Conservation (phyloP, 2,329 filamentous ascomycete genomes). For the Ampelomyces quisqualis region DNA sequence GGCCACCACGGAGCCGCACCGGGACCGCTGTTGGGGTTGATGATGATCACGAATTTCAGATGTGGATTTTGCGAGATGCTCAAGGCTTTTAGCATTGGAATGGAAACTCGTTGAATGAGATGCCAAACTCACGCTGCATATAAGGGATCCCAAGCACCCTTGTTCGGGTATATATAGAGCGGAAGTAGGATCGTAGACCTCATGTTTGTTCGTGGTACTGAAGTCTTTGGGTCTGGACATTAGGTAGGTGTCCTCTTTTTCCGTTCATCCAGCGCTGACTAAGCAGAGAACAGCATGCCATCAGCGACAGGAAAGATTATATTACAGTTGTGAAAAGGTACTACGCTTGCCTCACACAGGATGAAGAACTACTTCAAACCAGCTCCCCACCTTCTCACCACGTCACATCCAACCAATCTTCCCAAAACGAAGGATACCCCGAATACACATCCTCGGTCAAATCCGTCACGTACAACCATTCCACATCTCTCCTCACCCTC, state of each 20-base stretch:
- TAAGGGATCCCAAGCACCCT: constrained; percentile 52
- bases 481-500: constrained; percentile 17
- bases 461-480: constrained; percentile 29
- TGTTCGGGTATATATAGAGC: constrained; percentile 53
- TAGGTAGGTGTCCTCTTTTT: constrained; percentile 3
- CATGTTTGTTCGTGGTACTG: not conserved
- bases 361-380: not conserved
- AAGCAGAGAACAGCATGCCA: not conserved
- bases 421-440: constrained; percentile 19
- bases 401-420: constrained; percentile 23
- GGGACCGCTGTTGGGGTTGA: constrained; percentile 53
- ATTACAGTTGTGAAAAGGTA: not conserved
- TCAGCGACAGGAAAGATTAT: not conserved
- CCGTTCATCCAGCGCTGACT: not conserved
- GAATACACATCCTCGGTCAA: constrained; percentile 18
- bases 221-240: not conserved
- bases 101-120: not conserved
- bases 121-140: constrained; percentile 43
- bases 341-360: not conserved
- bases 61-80: constrained; percentile 36
- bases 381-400: constrained; percentile 1
- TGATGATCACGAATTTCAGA: constrained; percentile 53
- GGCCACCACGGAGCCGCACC: constrained; percentile 49
- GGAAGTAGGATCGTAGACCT: constrained; percentile 48
- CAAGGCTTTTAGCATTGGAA: not conserved